Base-by-base conservation (phyloP, 495 filamentous ascomycete species). In the Talaromyces liani region DNA sequence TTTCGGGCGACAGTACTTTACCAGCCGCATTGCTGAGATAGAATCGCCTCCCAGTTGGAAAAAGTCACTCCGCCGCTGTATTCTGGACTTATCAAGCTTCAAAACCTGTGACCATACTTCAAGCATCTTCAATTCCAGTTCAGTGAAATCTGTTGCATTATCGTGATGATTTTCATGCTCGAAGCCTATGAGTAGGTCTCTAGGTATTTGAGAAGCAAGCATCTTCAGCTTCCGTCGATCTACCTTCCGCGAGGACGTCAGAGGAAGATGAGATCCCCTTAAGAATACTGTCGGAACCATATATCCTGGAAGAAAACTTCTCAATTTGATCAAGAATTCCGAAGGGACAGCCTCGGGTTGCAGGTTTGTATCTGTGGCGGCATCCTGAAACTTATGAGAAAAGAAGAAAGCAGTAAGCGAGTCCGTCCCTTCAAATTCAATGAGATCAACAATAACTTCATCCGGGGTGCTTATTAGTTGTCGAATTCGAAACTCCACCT, bases 401-500 rank as follows among this genome's bases (percentile, higher is more conserved):
- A 33, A 9, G 2, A 58, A 16, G 29, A 58, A 58, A n/a, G 56
- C 56, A 29, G 56, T 58, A 18, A 58, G 29, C n/a, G 3, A 10
- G 29, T 58, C 8, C 3, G n/a, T 18, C 2, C 56, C 56, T 4
- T n/a, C 56, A 58, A n/a, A 58, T 6, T 58, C 29, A 4, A 58
- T 3, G 0, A 58, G 3, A n/a, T 58, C 29, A 27, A 33, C 56
- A 33, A 33, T 18, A n/a, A 33, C 29, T n/a, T 33, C 27, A 0
- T 29, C 45, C 33, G 33, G 1, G 6, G n/a, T 53, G 16, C 16
- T 14, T 12, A 54, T 31, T 10, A 20, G 22, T 16, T 20, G 39
- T n/a, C 24, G 12, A 6, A 62, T 24, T 25, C 79, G 75, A 62
- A 78, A 74, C 69, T 85, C 83, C 29, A 85, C 76, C 58, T 85